Base-by-base conservation (phyloP, 2,329 filamentous ascomycete species). In the Ascochyta clinopodiicola region DNA sequence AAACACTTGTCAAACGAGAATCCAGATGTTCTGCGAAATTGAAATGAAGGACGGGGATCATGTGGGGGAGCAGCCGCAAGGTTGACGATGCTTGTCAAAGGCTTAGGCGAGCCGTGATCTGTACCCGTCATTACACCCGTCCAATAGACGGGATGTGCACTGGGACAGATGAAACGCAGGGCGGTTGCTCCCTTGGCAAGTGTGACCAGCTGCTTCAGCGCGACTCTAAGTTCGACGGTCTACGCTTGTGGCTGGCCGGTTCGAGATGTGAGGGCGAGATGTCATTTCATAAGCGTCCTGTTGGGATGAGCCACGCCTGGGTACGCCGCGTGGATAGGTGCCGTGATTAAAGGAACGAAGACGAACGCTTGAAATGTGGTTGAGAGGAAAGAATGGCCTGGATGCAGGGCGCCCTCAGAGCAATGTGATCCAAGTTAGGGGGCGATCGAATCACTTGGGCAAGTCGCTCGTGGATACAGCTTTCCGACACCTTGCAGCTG, bases 81-180 rank as follows among this genome's bases (percentile, higher is more conserved):
- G 59, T 40, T 59, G 36, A 34, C 32, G 49, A 56, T 53, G 57
- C 37, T 39, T 61, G 57, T 61, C 49, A 58, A 40, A 40, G 34
- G 25, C 21, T 32, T 51, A 49, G 35, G 55, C 57, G 62, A 57
- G 47, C 54, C 56, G 59, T 42, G 51, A 64, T 57, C 53, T 48
- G 38, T 60, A 51, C 45, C 62, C 51, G 42, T 49, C 32, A 35
- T 44, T 24, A 35, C 54, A 53, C 56, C 52, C 34, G 45, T 59
- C 63, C 62, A 66, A 68, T 68, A 57, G 54, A 64, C 47, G 59
- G 47, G 50, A 55, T 46, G 42, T 44, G 36, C 43, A 36, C 43
- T 57, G 50, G 39, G 24, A 24, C 29, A 37, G 35, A 53, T 68
- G 64, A 67, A 68, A 67, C 62, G 51, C 52, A 47, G 58, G 57